Evolutionary conservation across 2,329 filamentous ascomycete species (phyloP).

Genomic region (Chrysosporium queenslandicum): DNA sequence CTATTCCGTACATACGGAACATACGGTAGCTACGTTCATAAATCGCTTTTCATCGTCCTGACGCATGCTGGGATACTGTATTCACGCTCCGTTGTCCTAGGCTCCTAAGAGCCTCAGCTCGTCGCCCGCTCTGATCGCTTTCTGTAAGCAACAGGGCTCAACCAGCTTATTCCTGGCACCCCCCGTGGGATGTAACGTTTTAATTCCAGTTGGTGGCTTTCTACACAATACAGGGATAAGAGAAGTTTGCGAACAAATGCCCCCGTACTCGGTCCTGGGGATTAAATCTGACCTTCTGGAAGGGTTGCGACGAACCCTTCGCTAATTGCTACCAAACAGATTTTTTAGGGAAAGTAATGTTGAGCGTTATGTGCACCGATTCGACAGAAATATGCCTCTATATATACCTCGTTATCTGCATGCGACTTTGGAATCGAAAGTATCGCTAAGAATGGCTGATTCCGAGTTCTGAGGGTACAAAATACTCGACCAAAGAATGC

Average conservation of each 20-base stretch:
- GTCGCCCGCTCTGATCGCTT: background rate
- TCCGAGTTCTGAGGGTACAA: background rate
- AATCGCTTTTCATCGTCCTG: too few relatives aligned
- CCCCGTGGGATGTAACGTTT: constrained; percentile 4
- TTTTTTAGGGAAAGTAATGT: too few relatives aligned
- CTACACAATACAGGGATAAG: background rate
- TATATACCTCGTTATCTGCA: background rate
- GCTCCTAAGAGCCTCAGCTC: background rate
- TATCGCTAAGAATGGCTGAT: background rate
- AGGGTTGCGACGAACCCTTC: background rate
- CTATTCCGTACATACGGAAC: too few relatives aligned
- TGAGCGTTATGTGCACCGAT: too few relatives aligned
- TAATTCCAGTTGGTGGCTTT: background rate
- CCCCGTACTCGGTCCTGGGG: background rate
- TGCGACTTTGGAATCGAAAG: background rate
- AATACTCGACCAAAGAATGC: background rate
- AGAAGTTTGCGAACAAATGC: background rate
- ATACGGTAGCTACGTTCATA: too few relatives aligned
- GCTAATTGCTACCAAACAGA: background rate
- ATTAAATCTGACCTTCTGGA: background rate
- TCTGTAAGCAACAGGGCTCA: background rate
- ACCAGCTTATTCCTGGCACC: background rate
- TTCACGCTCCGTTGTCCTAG: too few relatives aligned
- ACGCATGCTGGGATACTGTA: too few relatives aligned
- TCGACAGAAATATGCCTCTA: too few relatives aligned